These are phyloP conservation scores for Claviceps africana DNA, from an alignment of 2,329 filamentous ascomycete genomes.

Conservation along the genomic window DNA sequence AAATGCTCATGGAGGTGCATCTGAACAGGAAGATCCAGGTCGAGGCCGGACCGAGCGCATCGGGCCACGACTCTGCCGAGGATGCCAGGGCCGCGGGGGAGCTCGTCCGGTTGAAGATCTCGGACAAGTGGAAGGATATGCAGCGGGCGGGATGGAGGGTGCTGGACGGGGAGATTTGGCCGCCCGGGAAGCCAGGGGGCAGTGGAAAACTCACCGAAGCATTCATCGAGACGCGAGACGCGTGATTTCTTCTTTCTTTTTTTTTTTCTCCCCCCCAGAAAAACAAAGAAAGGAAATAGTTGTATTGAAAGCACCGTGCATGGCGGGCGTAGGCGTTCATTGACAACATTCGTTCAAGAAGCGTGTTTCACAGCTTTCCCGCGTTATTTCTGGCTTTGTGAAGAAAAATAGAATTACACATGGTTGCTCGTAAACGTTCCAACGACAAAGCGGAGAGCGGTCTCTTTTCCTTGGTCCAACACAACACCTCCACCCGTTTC, in stretches of 20 bases:
- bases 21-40: slow-evolving; percentile 69
- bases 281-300: not conserved
- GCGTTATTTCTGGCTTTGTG: not conserved
- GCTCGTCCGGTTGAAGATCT: slow-evolving; percentile 58
- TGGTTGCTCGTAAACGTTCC: slow-evolving; percentile 14
- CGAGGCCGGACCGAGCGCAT: slow-evolving; percentile 32
- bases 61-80: slow-evolving; percentile 83
- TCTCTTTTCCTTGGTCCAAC: not conserved
- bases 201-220: slow-evolving; percentile 20
- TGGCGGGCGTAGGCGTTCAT: not conserved
- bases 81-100: slow-evolving; percentile 85
- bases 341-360: not conserved
- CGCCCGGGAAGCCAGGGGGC: slow-evolving; percentile 18
- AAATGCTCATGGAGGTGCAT: slow-evolving; percentile 53
- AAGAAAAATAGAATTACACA: slow-evolving; percentile 22
- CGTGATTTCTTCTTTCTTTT: too few relatives aligned
- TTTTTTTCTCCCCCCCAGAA: not conserved
- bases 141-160: slow-evolving; percentile 54
- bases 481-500: too few relatives aligned
- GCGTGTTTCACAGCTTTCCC: not conserved
- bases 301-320: slow-evolving; percentile 1
- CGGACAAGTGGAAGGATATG: slow-evolving; percentile 55
- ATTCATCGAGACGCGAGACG: slow-evolving; percentile 20
- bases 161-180: slow-evolving; percentile 31
- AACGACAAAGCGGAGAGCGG: slow-evolving; percentile 7